These are phyloP conservation scores for Pinus tabuliformis DNA, from an alignment of 75 land plant genomes.

Conservation along the genomic window DNA sequence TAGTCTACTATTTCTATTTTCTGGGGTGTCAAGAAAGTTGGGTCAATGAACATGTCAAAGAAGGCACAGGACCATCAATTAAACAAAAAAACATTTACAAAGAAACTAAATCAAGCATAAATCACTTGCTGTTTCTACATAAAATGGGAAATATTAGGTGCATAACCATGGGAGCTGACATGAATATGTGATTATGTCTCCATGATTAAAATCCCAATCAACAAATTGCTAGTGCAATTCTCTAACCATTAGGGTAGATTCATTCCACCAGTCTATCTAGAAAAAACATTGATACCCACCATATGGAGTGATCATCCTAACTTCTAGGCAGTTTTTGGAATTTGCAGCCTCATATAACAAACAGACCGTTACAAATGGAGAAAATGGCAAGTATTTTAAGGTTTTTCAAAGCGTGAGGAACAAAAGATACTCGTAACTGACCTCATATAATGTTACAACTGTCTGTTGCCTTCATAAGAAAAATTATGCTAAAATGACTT, in stretches of 20 bases:
- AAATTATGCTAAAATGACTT: too few relatives aligned
- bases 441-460: background rate
- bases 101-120: background rate
- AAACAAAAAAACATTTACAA: background rate
- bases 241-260: too few relatives aligned
- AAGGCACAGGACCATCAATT: background rate
- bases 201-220: too few relatives aligned
- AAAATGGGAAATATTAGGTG: background rate
- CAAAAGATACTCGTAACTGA: background rate
- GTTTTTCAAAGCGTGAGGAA: background rate
- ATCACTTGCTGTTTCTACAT: background rate
- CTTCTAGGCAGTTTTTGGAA: background rate
- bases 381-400: background rate
- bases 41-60: background rate
- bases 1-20: too few relatives aligned
- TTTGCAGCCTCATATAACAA: background rate
- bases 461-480: background rate
- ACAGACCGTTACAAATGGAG: background rate
- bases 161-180: background rate
- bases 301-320: background rate
- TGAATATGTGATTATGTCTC: too few relatives aligned
- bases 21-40: too few relatives aligned
- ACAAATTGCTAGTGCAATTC: too few relatives aligned
- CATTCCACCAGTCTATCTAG: too few relatives aligned
- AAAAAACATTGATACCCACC: too few relatives aligned